phyloP scores from a whole-genome alignment of 768 basidiomycete species.

The Postia placenta region DNA sequence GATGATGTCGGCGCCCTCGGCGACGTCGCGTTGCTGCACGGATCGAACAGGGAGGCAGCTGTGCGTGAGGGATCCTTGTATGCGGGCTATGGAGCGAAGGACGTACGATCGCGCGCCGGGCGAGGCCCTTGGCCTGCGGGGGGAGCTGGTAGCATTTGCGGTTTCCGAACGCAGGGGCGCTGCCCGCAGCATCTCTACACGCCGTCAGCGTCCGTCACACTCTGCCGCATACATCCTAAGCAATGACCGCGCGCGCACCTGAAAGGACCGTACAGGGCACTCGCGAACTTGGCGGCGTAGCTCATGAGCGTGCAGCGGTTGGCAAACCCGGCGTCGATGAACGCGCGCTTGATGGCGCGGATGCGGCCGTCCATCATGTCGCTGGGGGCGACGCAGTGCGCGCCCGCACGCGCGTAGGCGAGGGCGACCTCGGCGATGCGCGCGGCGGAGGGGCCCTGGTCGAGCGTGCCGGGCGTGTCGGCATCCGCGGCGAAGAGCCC shows the following conservation, averaged over 20 bases:
- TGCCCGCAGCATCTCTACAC: conserved; percentile 91
- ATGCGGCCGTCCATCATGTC: conserved; percentile 99
- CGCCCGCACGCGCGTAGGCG: conserved; percentile 90
- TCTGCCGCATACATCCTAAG: too few relatives aligned
- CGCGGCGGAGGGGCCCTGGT: conserved; percentile 78
- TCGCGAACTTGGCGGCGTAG: conserved; percentile 97
- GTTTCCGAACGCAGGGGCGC: conserved; percentile 90
- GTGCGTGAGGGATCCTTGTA: too few relatives aligned
- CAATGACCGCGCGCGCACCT: conserved; percentile 46
- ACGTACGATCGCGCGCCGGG: conserved; percentile 85
- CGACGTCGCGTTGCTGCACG: conserved; percentile 73
- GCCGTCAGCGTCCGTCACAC: background rate
- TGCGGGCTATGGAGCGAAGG: too few relatives aligned
- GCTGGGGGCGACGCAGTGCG: conserved; percentile 95
- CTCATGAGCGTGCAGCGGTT: conserved; percentile 93
- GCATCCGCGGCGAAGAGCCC: conserved; percentile 69
- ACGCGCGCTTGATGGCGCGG: conserved; percentile 75
- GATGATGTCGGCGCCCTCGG: conserved; percentile 94
- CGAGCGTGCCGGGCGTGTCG: conserved; percentile 73
- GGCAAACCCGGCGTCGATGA: conserved; percentile 79
- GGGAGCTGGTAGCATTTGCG: conserved; percentile 99
- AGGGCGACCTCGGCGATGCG: conserved; percentile 91
- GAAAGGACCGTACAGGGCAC: conserved; percentile 93
- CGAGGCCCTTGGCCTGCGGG: conserved; percentile 80
- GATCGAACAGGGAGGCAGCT: background rate